Evolutionary conservation across 495 filamentous ascomycete species (phyloP), one percentile per base, ranked within the genome.

Genomic region (Copromyces sp.): DNA sequence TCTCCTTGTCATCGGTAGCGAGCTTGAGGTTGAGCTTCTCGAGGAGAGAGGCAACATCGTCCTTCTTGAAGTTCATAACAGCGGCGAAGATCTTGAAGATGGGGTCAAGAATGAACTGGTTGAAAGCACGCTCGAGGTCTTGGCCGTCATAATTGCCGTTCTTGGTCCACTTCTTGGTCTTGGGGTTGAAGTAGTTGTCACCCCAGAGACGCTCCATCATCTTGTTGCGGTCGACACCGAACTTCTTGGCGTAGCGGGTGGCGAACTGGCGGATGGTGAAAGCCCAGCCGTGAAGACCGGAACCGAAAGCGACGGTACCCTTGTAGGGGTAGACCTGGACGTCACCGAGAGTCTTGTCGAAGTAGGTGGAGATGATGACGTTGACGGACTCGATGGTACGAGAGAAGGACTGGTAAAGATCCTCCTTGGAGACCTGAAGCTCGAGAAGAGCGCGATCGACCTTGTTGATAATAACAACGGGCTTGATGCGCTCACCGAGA

Each of bases 151-250:
- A 84, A 75, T 88, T 91, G 73, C 84, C 85, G 77, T 85, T 88
- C 85, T 90, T 99, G 81, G 94, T 93, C 95, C 95, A 99, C 90
- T 99, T 99, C 92, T 98, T 99, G 88, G 95, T 99, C 84, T 92
- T 90, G 73, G 95, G 93, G 88, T 98, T 98, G 91, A 99, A 98
- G 89, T 90, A 99, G 87, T 93, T 98, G 90, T 99, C 96, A 79
- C 95, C 95, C 95, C 95, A 99, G 79, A 99, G 92, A 89, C 96
- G 94, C 87, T 97, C 93, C 90, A 98, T 97, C 96, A 99, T 97
- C 93, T 98, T 98, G 85, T 88, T 90, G 84, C 92, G 93, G 89
- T 99, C 96, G 79, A 99, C 96, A 90, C 95, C 95, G 81, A 99
- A 98, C 86, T 99, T 99, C 93, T 98, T 98, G 82, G 95, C 92